Percentiles rank a stretch among this genome's conserved stretches.
Evolutionary conservation across 108 stramenopile species (phyloP).

Genomic region (Stephanodiscus minutulus): DNA sequence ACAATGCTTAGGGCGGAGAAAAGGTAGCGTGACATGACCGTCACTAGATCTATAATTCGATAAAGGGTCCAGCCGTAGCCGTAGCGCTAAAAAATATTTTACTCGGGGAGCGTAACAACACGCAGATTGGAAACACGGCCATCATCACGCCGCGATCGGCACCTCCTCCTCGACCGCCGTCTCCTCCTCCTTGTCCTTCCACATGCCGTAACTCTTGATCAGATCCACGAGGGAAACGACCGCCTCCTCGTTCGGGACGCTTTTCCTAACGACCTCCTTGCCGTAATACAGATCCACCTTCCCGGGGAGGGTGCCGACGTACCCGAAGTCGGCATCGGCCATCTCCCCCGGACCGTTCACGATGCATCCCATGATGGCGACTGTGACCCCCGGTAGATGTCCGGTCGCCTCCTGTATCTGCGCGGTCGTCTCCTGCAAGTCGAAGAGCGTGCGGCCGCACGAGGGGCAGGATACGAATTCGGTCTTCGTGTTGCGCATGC

Average conservation of each 20-base stretch:
- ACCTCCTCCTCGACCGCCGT: slow-evolving; percentile 58
- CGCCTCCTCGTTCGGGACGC: slow-evolving; percentile 92
- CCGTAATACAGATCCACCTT: slow-evolving; percentile 58
- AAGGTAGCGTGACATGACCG: too few species aligned
- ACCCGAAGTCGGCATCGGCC: slow-evolving; percentile 99
- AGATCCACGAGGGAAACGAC: slow-evolving; percentile 89
- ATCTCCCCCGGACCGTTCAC: slow-evolving; percentile 98
- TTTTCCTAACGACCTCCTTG: slow-evolving; percentile 93
- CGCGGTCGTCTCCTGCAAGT: slow-evolving; percentile 95
- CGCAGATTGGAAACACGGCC: too few species aligned
- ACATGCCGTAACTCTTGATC: slow-evolving; percentile 96
- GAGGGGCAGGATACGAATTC: slow-evolving; percentile 98
- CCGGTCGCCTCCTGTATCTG: slow-evolving; percentile 90
- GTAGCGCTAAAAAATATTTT: too few species aligned
- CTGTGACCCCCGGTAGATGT: slow-evolving; percentile 94
- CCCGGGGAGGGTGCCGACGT: slow-evolving; percentile 95
- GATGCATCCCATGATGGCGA: slow-evolving; percentile 99
- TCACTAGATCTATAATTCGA: too few species aligned
- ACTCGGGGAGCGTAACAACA: too few species aligned
- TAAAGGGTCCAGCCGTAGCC: too few species aligned
- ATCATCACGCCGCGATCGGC: slow-evolving; percentile 7
- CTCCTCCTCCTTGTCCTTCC: slow-evolving; percentile 91
- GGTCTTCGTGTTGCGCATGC: slow-evolving; percentile 97
- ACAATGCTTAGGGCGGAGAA: too few species aligned
- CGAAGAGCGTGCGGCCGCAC: slow-evolving; percentile 96